These are phyloP conservation scores for Polysphondylium violaceum DNA, from an alignment of 78 protist genomes.

Conservation along the genomic window DNA sequence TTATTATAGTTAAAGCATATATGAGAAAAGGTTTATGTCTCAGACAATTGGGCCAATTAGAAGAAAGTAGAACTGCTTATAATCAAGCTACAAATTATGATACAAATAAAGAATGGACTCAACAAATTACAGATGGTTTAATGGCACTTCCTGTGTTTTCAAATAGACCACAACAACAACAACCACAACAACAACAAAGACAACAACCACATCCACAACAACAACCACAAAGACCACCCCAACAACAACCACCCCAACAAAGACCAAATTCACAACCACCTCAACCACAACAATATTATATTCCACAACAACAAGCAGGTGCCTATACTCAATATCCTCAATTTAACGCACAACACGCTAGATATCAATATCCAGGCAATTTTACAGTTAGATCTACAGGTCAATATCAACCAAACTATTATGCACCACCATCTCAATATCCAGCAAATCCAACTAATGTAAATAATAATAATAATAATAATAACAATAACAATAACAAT, in stretches of 20 bases:
- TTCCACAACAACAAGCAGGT: background rate
- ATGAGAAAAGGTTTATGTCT: constrained; percentile 83
- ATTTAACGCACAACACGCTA: constrained; percentile 28
- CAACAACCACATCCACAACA: background rate
- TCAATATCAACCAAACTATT: too few relatives aligned
- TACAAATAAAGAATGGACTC: constrained; percentile 32
- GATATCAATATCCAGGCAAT: constrained; percentile 37
- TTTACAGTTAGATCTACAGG: constrained; percentile 2
- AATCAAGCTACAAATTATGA: constrained; percentile 34
- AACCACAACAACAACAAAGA: background rate
- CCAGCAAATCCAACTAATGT: too few relatives aligned
- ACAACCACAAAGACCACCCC: constrained; percentile 13
- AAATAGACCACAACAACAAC: background rate
- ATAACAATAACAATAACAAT: too few relatives aligned
- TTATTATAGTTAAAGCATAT: constrained; percentile 65
- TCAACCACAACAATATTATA: constrained; percentile 38
- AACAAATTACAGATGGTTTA: constrained; percentile 66
- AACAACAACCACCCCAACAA: background rate
- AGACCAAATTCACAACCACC: background rate
- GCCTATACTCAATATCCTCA: constrained; percentile 1
- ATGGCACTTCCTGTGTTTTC: constrained; percentile 30
- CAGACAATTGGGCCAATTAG: constrained; percentile 53
- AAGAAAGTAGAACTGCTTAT: constrained; percentile 68
- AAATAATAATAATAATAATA: too few relatives aligned
- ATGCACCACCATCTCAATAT: too few relatives aligned